phyloP scores from a whole-genome alignment of 805 yeast species.

The Kodamaea neixiangensis region DNA sequence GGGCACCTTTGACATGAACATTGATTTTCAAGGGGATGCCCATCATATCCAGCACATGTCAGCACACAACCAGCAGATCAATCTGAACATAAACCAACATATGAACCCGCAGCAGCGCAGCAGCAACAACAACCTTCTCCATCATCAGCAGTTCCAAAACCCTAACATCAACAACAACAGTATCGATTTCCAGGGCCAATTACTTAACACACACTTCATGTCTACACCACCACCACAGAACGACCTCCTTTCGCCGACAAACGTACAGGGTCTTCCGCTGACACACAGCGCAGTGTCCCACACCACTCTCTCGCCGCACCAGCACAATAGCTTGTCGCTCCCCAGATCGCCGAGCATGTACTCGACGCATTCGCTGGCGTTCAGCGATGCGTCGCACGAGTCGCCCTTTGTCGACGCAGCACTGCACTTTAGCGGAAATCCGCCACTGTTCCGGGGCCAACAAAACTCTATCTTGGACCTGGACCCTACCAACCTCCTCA shows the following conservation, averaged over 20 bases:
- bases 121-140: neutral
- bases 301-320: conserved; percentile 15
- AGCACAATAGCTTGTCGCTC: conserved; percentile 15
- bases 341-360: conserved; percentile 24
- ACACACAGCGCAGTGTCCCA: neutral
- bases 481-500: conserved; percentile 12
- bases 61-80: neutral
- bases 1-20: neutral
- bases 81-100: neutral
- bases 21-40: neutral
- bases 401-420: conserved; percentile 40
- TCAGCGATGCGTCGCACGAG: conserved; percentile 39
- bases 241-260: conserved; percentile 22
- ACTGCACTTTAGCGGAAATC: conserved; percentile 29
- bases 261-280: neutral
- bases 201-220: conserved; percentile 1
- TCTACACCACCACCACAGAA: conserved; percentile 1
- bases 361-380: conserved; percentile 24
- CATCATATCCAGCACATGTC: neutral
- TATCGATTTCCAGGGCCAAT: neutral
- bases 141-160: neutral
- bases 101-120: neutral
- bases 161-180: neutral
- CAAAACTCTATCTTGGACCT: conserved; percentile 8
- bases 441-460: conserved; percentile 6